Base-by-base conservation (phyloP, 805 yeast genomes). In the Kregervanrija delftensis region DNA sequence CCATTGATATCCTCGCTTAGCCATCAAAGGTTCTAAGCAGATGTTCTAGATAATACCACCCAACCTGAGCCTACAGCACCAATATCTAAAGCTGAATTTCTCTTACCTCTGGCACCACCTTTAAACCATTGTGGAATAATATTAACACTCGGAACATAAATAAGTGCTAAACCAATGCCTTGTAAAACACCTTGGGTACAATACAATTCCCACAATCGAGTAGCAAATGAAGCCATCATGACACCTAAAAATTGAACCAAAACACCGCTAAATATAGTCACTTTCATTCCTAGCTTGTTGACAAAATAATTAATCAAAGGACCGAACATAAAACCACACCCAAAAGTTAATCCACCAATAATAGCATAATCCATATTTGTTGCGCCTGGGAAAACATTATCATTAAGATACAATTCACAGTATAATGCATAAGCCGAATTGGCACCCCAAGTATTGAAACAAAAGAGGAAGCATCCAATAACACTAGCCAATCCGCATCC, bases 381-480 rank as follows among this genome's bases (percentile, higher is more conserved):
- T 0, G 82, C 81, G 2, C 81, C 85, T 0, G 65, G 63, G 50
- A 77, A 81, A 0, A 70, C 63, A 36, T 72, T 61, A 44, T 73
- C 57, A 37, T 73, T 71, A 17, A 81, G 49, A 54, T 79, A 83
- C 49, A 68, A 70, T 0, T 82, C 70, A 17, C 82, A 63, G 49
- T 78, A 81, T 3, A 83, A 72, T 31, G 86, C 83, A 56, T 71
- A 83, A 5, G 80, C 82, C 9, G 76, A 64, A 50, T 81, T 82
- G 53, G 81, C 72, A 8, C 91, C 91, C 89, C 89, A 83, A 0
- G 86, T 74, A 33, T 73, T 66, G 51, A 78, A 72, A 58, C 77
- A 75, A 35, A 77, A 62, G 5, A 76, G 41, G 31, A 69, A 64
- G 2, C 75, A 71, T 14, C 79, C 75, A 12, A 73, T 45, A 12